Evolutionary conservation across 768 basidiomycete species (phyloP), one percentile per base, ranked within the genome.

Genomic region (Bullera alba): DNA sequence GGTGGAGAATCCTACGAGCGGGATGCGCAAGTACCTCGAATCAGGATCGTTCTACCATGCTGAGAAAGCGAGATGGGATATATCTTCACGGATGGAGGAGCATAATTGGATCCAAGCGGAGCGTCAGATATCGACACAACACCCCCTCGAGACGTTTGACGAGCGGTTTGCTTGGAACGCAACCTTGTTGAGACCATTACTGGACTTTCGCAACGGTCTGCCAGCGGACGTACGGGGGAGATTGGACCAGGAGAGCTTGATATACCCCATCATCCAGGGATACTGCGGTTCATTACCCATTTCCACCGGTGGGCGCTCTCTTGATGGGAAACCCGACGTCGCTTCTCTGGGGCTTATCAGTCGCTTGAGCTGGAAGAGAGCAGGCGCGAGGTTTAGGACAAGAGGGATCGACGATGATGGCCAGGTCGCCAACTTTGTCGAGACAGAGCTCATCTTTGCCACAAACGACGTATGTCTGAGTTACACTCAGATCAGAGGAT

Each of bases 331-430:
- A 81, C 27, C 79, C 81, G 71, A 84, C 82, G n/a, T 72, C 80
- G 27, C 88, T 84, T 5, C 78, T 79, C 17, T 77, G 87, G 51
- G 85, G 81, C 3, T 99, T 50, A 85, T 96, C 43, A 89, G 86
- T 12, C 78, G 95, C 34, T 78, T 97, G 4, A 85, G 91, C 8
- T 92, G 87, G 84, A 92, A 89, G 74, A 79, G 93, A 57, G 92
- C 95, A 22, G 95, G 95, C 2, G 96, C 95, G 17, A 81, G 95
- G 32, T 99, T 97, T 76, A 96, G 95, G 70, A 91, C 91, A 12
- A 80, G 93, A 51, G 93, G 93, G 1, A 86, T 97, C 8, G 92
- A 96, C 65, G 92, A 95, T 67, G 72, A 73, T 48, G 72, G 92
- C 30, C 83, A 91, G 67, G 85, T 84, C 26, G 93, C 93, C 27